Evolutionary conservation across 176 grass and related monocot species (phyloP), one percentile per base, ranked within the genome.

Genomic region (Aegilops umbellulata): DNA sequence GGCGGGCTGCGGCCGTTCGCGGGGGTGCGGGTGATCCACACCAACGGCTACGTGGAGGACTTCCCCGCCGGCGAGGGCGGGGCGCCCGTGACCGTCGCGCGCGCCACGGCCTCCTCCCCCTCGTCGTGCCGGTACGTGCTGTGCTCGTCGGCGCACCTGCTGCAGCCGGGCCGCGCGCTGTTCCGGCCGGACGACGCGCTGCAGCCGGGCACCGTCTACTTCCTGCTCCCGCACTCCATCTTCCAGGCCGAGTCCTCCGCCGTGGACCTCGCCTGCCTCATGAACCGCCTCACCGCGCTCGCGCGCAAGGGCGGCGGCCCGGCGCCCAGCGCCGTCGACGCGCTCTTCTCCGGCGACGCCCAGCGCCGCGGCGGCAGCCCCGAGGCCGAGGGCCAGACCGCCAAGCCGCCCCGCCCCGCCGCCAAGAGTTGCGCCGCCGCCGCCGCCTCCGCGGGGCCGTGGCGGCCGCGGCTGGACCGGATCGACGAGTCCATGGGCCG

Each of bases 41-140:
- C 92, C 71, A 99, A 99, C 90, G 97, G 97, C 16, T 99, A 96
- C 84, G 86, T 94, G 9, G 90, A 99, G 91, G 94, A 96, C 80
- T 99, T 94, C 88, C 88, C 84, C 7, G 81, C n/a, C 31, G 73
- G 72, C 13, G 84, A 68, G 44, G 84, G 35, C 75, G 84, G 25
- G 8, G 24, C 41, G 41, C 73, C 92, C 17, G 89, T 99, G 20
- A 99, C 93, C 13, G 95, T 85, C 1, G 84, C 87, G 2, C 75
- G 79, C 19, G 93, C 93, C 42, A 92, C 89, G 0, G 87, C 19
- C 23, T 4, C 35, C 8, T n/a, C 64, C 12, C 38, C 80, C 2
- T 69, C 84, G 8, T 44, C 55, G 77, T 7, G 4, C 7, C 42
- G 25, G 42, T 88, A 96, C 90, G 87, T 99, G 78, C 88, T 99